These are phyloP conservation scores for Chaetomiaceae sp. DNA, from an alignment of 2,329 filamentous ascomycete species.

Conservation along the genomic window DNA sequence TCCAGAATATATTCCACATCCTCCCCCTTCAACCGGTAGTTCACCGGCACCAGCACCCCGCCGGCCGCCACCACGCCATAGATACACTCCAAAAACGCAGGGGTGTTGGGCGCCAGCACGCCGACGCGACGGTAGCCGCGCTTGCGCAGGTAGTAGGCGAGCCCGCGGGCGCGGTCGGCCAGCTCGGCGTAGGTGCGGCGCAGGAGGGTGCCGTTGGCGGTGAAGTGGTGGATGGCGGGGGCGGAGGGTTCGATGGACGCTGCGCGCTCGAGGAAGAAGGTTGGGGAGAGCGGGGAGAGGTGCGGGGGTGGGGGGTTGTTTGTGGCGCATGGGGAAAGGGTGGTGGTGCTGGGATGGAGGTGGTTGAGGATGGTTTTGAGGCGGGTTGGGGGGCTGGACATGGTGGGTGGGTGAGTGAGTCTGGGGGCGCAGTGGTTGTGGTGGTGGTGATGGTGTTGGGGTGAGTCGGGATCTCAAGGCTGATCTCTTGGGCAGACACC, in stretches of 20 bases:
- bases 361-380: slow-evolving; percentile 24
- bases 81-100: slow-evolving; percentile 84
- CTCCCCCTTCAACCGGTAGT: slow-evolving; percentile 64
- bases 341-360: slow-evolving; percentile 25
- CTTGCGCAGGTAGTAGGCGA: slow-evolving; percentile 81
- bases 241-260: slow-evolving; percentile 83
- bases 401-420: not conserved
- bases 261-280: slow-evolving; percentile 73
- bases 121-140: slow-evolving; percentile 71
- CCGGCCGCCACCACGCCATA: slow-evolving; percentile 82
- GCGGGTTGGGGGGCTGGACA: slow-evolving; percentile 22
- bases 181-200: slow-evolving; percentile 74
- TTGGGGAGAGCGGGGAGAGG: slow-evolving; percentile 77
- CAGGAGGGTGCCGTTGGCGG: slow-evolving; percentile 66
- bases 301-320: slow-evolving; percentile 41
- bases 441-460: not conserved
- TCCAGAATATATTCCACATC: slow-evolving; percentile 89
- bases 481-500: too few species aligned
- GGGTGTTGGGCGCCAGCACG: slow-evolving; percentile 85
- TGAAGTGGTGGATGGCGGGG: slow-evolving; percentile 78
- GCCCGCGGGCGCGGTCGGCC: slow-evolving; percentile 76
- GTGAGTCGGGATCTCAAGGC: too few species aligned
- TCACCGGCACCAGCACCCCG: slow-evolving; percentile 63
- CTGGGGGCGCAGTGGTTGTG: not conserved
- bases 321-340: slow-evolving; percentile 28